A percentile compares a stretch with the other conserved stretches of the same genome.
These are phyloP conservation scores for Raphanus hybrid DNA, from an alignment of 441 rosid genomes.

Conservation along the genomic window DNA sequence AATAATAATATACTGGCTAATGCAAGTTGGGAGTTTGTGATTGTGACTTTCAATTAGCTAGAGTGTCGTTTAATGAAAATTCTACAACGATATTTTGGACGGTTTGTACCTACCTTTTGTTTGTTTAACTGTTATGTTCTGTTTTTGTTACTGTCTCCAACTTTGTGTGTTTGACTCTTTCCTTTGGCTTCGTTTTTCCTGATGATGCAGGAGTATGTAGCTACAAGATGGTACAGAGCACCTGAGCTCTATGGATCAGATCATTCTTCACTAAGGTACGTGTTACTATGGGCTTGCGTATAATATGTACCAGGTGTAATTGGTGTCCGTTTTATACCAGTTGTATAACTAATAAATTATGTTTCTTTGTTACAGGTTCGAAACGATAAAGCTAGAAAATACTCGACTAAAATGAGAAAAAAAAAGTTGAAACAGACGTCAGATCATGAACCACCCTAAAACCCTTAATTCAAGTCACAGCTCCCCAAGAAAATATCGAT, in stretches of 20 bases:
- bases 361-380: constrained; percentile 60
- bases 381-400: constrained; percentile 89
- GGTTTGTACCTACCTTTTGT: too few relatives aligned
- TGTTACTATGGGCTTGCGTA: background rate
- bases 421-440: constrained; percentile 46
- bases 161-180: too few relatives aligned
- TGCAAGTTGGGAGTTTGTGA: constrained; percentile 57
- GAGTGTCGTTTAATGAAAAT: constrained; percentile 85
- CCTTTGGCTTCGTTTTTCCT: background rate
- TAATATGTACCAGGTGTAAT: background rate
- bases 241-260: constrained; percentile 83
- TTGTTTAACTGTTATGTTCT: constrained; percentile 27
- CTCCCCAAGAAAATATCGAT: constrained; percentile 48
- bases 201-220: constrained; percentile 80
- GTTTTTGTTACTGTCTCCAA: background rate
- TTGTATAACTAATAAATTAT: background rate
- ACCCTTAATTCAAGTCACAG: constrained; percentile 54
- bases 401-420: constrained; percentile 83
- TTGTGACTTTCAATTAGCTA: constrained; percentile 88
- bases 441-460: constrained; percentile 49
- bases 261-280: constrained; percentile 91
- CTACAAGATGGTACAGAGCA: constrained; percentile 75
- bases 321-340: too few relatives aligned
- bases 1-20: too few relatives aligned
- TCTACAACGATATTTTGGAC: constrained; percentile 78